A percentile compares a stretch with the other conserved stretches of the same genome.
Evolutionary conservation across 345 rosid genomes (phyloP).

Genomic region (Rhodomyrtus tomentosa): DNA sequence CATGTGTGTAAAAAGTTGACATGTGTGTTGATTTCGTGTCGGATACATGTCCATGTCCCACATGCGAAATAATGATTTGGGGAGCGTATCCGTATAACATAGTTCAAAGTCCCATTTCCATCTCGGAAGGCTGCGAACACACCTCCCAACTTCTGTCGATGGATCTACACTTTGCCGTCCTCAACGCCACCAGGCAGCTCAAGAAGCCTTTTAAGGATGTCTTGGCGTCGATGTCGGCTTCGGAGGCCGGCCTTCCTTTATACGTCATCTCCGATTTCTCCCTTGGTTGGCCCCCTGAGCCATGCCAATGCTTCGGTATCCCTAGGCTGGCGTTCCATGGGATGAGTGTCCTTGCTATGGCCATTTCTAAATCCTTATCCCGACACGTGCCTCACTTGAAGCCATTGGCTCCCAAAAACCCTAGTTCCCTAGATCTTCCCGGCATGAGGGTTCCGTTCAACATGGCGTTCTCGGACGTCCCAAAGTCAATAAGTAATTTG

Average conservation of each 20-base stretch:
- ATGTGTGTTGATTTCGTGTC: too few species aligned
- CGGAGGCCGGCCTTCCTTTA: neutral
- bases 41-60: too few species aligned
- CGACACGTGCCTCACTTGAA: neutral
- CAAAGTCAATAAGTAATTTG: neutral
- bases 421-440: neutral
- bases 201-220: conserved; percentile 11
- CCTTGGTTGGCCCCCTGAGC: conserved; percentile 6
- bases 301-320: conserved; percentile 1
- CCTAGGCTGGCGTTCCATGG: conserved; percentile 17
- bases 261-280: conserved; percentile 19
- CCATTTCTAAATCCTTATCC: neutral
- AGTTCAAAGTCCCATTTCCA: conserved; percentile 3
- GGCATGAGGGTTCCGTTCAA: neutral
- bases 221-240: neutral
- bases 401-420: neutral
- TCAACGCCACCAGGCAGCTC: conserved; percentile 6
- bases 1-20: too few species aligned
- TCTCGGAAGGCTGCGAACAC: conserved; percentile 12
- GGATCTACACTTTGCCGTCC: conserved; percentile 2
- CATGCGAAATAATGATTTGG: too few species aligned
- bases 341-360: neutral
- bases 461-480: neutral
- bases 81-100: too few species aligned
- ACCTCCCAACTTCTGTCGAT: conserved; percentile 9